Conservation (phyloP, 495 filamentous ascomycete genomes). For the Penicillium riverlandense region DNA sequence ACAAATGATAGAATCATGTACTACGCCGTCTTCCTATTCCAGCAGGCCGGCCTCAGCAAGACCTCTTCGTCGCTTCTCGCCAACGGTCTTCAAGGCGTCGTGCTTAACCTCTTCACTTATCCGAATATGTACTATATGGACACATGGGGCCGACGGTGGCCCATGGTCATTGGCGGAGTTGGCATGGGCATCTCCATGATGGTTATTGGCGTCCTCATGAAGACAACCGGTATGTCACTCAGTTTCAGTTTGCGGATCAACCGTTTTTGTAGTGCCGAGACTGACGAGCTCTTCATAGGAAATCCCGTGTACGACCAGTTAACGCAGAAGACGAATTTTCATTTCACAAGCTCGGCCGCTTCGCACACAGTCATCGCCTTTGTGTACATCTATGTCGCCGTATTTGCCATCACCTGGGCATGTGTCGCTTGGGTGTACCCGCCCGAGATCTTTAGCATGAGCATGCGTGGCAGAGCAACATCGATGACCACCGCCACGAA, state of each 20-base stretch:
- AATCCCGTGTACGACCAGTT: constrained; percentile 13
- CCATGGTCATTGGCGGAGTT: constrained; percentile 17
- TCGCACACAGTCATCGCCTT: constrained; percentile 14
- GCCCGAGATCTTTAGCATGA: constrained; percentile 10
- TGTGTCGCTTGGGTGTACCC: constrained; percentile 18
- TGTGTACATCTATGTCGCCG: constrained; percentile 13
- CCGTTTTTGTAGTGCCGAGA: not conserved
- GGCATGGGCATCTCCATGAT: constrained; percentile 22
- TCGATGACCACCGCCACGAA: constrained; percentile 15
- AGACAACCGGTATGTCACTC: constrained; percentile 10
- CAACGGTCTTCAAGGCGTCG: constrained; percentile 18
- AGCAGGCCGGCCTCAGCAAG: constrained; percentile 13
- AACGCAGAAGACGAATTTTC: constrained; percentile 19
- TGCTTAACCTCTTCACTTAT: constrained; percentile 19
- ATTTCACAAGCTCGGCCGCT: constrained; percentile 7
- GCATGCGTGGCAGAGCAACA: constrained; percentile 11
- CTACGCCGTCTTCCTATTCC: constrained; percentile 20
- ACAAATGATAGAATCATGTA: constrained; percentile 19
- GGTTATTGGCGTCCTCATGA: constrained; percentile 21
- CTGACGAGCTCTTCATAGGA: constrained; percentile 3
- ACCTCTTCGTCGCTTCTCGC: constrained; percentile 16
- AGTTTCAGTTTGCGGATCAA: not conserved
- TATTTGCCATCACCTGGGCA: constrained; percentile 12
- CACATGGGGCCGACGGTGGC: constrained; percentile 15
- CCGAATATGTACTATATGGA: constrained; percentile 21